Conservation (phyloP, 2,329 filamentous ascomycete genomes). For the Verticillium zaregamsianum region DNA sequence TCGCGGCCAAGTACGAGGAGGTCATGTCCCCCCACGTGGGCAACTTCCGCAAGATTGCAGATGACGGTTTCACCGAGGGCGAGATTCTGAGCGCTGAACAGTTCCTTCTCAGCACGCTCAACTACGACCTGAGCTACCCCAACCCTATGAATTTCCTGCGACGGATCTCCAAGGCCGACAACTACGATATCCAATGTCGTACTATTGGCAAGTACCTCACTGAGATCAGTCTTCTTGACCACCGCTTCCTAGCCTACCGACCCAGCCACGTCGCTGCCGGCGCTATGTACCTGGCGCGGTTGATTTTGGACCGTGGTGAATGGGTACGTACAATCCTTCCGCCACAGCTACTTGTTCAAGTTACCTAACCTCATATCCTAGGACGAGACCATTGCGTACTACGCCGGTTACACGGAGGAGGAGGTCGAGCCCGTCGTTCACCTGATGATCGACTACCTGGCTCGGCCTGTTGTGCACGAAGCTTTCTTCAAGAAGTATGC, state of each 20-base stretch:
- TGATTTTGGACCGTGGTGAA: conserved; percentile 84
- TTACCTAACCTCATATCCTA: conserved; percentile 37
- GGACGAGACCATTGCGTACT: conserved; percentile 83
- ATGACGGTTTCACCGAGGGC: conserved; percentile 90
- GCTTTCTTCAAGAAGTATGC: conserved; percentile 99
- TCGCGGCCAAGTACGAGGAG: conserved; percentile 98
- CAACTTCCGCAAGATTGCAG: conserved; percentile 95
- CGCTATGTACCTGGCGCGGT: conserved; percentile 89
- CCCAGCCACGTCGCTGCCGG: conserved; percentile 89
- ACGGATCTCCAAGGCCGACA: conserved; percentile 97
- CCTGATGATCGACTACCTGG: conserved; percentile 95
- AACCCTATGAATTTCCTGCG: conserved; percentile 99
- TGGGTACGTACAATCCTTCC: conserved; percentile 63
- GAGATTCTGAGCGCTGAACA: conserved; percentile 98
- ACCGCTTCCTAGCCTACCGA: conserved; percentile 85
- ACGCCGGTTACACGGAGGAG: conserved; percentile 87
- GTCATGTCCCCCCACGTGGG: conserved; percentile 93
- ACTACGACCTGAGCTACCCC: conserved; percentile 97
- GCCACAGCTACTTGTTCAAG: neutral
- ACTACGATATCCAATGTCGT: conserved; percentile 97
- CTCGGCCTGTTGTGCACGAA: conserved; percentile 84
- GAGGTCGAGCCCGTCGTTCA: conserved; percentile 90
- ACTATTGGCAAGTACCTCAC: conserved; percentile 97
- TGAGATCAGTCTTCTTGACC: conserved; percentile 93
- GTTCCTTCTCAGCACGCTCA: conserved; percentile 82